These are phyloP conservation scores for Bjerkandera adusta DNA, from an alignment of 1,284 basidiomycete species.

Conservation along the genomic window DNA sequence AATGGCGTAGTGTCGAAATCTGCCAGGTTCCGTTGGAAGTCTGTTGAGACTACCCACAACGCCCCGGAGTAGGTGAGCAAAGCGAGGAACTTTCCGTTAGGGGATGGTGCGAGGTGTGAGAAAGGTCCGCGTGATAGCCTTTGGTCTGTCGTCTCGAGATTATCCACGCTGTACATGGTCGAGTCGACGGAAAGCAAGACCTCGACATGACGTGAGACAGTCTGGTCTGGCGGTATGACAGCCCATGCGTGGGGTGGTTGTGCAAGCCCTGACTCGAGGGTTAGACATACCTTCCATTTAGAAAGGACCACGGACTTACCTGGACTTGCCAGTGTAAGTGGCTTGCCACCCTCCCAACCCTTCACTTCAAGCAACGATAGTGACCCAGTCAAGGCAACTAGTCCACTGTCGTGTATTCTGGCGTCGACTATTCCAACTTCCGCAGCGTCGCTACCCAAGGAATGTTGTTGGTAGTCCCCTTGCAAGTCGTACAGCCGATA, in stretches of 20 bases:
- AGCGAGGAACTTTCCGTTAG: conserved; percentile 91
- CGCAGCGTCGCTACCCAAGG: conserved; percentile 81
- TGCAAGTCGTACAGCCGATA: conserved; percentile 91
- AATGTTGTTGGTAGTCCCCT: conserved; percentile 81
- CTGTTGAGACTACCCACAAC: conserved; percentile 91
- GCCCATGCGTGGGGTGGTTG: conserved; percentile 83
- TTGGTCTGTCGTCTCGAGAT: conserved; percentile 85
- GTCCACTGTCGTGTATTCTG: conserved; percentile 79
- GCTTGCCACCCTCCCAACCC: conserved; percentile 78
- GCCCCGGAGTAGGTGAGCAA: conserved; percentile 72
- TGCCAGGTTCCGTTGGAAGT: conserved; percentile 87
- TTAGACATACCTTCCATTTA: neutral
- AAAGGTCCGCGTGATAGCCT: conserved; percentile 90
- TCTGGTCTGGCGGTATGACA: conserved; percentile 83
- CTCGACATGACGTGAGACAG: conserved; percentile 84
- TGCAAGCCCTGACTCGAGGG: conserved; percentile 49
- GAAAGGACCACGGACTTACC: conserved; percentile 42
- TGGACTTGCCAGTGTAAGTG: conserved; percentile 64
- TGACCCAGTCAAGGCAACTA: conserved; percentile 83
- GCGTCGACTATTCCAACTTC: conserved; percentile 88
- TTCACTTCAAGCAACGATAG: conserved; percentile 82
- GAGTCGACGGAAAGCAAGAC: conserved; percentile 78
- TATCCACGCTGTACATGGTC: conserved; percentile 82
- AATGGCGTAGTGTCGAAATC: conserved; percentile 74
- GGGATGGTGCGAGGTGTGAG: conserved; percentile 82